These are phyloP conservation scores for Trichosporon sp. DNA, from an alignment of 1,284 basidiomycete species.

Conservation along the genomic window DNA sequence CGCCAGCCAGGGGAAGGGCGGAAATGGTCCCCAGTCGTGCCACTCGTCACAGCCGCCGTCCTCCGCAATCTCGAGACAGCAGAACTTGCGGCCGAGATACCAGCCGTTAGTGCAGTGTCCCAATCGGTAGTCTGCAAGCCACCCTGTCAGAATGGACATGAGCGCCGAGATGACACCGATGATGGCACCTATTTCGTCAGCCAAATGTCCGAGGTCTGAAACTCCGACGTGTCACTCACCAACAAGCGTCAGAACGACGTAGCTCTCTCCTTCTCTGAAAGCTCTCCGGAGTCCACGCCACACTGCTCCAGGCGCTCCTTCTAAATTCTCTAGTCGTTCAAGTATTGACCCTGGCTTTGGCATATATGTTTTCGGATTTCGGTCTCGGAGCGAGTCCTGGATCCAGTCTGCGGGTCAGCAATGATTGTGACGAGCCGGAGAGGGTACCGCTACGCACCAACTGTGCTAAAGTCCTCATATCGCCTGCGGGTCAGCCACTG, in stretches of 20 bases:
- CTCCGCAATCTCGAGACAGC: slow-evolving; percentile 74
- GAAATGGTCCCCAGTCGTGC: slow-evolving; percentile 81
- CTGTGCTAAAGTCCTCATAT: slow-evolving; percentile 70
- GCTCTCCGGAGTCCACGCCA: slow-evolving; percentile 60
- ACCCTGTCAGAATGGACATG: slow-evolving; percentile 94
- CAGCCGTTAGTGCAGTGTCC: slow-evolving; percentile 94
- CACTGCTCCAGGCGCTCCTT: slow-evolving; percentile 52
- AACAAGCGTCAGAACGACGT: slow-evolving; percentile 74
- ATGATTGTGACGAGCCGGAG: too few species aligned
- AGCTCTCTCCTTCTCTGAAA: slow-evolving; percentile 56
- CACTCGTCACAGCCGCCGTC: slow-evolving; percentile 84
- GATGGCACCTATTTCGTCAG: slow-evolving; percentile 60
- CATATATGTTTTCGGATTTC: slow-evolving; percentile 51
- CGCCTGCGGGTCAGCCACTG: slow-evolving; percentile 29
- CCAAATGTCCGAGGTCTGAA: not conserved
- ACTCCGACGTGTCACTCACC: slow-evolving; percentile 55
- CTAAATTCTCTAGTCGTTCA: slow-evolving; percentile 33
- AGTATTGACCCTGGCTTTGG: slow-evolving; percentile 22
- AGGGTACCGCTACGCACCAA: slow-evolving; percentile 52
- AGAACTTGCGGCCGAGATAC: slow-evolving; percentile 98
- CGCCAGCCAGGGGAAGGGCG: slow-evolving; percentile 69
- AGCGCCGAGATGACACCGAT: slow-evolving; percentile 92
- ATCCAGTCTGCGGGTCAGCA: slow-evolving; percentile 67
- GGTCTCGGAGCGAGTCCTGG: slow-evolving; percentile 83
- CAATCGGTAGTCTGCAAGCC: slow-evolving; percentile 96